Base-by-base conservation (phyloP, 2,329 filamentous ascomycete genomes). In the Zasmidium citrigriseum region DNA sequence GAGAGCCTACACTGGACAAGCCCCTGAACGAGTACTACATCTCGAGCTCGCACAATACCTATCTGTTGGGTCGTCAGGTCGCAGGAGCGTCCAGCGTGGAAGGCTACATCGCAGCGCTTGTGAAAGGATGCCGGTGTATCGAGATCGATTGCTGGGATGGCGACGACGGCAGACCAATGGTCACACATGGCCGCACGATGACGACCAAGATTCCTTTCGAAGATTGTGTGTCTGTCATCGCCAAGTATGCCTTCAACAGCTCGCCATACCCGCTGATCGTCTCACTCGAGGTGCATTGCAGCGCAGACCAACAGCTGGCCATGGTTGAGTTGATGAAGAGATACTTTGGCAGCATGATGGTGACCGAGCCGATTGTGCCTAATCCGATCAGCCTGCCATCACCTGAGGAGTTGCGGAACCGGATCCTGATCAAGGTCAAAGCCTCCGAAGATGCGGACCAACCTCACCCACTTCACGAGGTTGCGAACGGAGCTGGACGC, bases 131-230 rank as follows among this genome's bases (percentile, higher is more conserved):
- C 73, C 89, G 95, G 51, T 98, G 95, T 73, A 88, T 99, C 47
- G 95, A 99, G 76, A 91, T 99, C 53, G 95, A 99, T 75, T 98
- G 93, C 76, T 99, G 95, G 95, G 92, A 99, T 75, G 95, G 95
- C 16, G 83, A 85, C 53, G 89, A 96, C 71, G 91, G 91, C 41
- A 86, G 91, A 68, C 95, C 95, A 0, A 86, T 92, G 54, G 95
- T 99, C 27, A 92, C 91, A 61, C 95, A 99, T 68, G 95, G 95
- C 22, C 87, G 88, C 58, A 96, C 93, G 0, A 82, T 96, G 75
- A 98, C 95, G 0, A 93, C 87, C 12, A 88, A 90, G 58, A 92
- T 98, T 55, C 86, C 90, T 38, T 99, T 99, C 76, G 84, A 87
- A 47, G 93, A 98, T 74, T 93, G 93, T 63, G 91, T 99, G 77